Base-by-base conservation (phyloP, 495 filamentous ascomycete species). In the Niebla homalea region DNA sequence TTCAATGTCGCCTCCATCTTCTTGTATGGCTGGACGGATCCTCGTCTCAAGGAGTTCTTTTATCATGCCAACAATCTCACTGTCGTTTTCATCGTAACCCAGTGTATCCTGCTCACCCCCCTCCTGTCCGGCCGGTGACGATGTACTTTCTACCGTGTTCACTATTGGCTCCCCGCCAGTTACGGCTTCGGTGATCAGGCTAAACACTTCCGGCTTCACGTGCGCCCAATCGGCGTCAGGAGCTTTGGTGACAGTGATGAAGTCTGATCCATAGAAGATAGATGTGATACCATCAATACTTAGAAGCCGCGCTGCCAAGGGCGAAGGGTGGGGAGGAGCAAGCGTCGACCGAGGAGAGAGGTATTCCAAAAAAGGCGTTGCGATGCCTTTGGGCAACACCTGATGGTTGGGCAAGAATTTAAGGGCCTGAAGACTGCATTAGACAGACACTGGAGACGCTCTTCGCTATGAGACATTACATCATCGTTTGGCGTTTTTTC, bases 1-100 rank as follows among this genome's bases (percentile, higher is more conserved):
- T 67, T 97, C 92, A 60, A 98, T 95, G 66, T 98, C 92, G 11
- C 92, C 92, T 18, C 92, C 92, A 54, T 98, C 92, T 62, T 98
- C 90, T 66, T 95, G 90, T 50, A 98, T 98, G 4, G 92, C 82
- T 2, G 92, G 92, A 37, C 92, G 72, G 58, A 98, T 94, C 45
- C 92, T 70, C 19, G 93, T 98, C 67, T 98, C 93, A 46, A 98
- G 68, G n/a, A 98, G 68, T 68, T 98, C 92, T 67, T 97, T 95
- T 65, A 98, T 95, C 92, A 96, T 96, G 49, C 85, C 80, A 23
- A 97, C 80, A 10, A 94, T 87, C 65, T 98, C 92, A 53, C 80
- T 83, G 59, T 98, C 92, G 43, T 88, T 80, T 58, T 90, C 87
- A 55, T 88, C 77, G 60, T 84, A 94, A 38, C 69, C 70, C 25